A percentile compares a stretch with the other conserved stretches of the same genome.
These are phyloP conservation scores for Candida oleophila DNA, from an alignment of 805 yeast species.

Conservation along the genomic window DNA sequence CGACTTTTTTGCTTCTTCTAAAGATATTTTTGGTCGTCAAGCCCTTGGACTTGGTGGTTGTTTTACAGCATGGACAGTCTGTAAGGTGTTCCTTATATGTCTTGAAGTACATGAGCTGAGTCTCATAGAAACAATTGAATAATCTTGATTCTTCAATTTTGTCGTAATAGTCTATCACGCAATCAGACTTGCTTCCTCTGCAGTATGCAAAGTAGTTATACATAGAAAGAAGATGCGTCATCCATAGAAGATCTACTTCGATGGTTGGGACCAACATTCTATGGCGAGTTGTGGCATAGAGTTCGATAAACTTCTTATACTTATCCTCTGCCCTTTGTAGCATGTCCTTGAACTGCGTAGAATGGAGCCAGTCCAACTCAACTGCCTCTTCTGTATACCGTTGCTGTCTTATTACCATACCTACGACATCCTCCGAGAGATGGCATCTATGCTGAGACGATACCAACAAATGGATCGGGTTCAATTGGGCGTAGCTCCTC, in stretches of 20 bases:
- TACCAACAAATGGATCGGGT: constrained; percentile 1
- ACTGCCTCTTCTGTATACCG: constrained; percentile 21
- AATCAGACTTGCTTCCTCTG: not conserved
- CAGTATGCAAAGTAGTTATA: constrained; percentile 14
- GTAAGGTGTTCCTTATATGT: constrained; percentile 14
- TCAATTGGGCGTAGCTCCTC: not conserved
- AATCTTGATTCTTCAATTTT: constrained; percentile 20
- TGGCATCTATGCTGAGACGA: not conserved
- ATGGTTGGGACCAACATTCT: constrained; percentile 21
- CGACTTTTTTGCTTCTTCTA: not conserved
- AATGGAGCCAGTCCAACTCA: constrained; percentile 17
- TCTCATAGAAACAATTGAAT: constrained; percentile 14
- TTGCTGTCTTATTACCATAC: constrained; percentile 21
- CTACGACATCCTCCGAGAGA: constrained; percentile 23
- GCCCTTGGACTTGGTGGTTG: not conserved
- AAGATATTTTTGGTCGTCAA: not conserved
- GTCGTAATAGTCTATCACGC: constrained; percentile 23
- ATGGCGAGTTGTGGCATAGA: constrained; percentile 5
- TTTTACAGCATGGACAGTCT: constrained; percentile 18
- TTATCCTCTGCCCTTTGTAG: constrained; percentile 15
- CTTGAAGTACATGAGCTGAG: constrained; percentile 14
- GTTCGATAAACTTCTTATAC: constrained; percentile 16
- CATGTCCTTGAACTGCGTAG: constrained; percentile 11
- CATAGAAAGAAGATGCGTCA: constrained; percentile 22
- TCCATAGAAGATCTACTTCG: constrained; percentile 29